phyloP scores from a whole-genome alignment of 441 rosid genomes.

The Syzygium syzygioides region DNA sequence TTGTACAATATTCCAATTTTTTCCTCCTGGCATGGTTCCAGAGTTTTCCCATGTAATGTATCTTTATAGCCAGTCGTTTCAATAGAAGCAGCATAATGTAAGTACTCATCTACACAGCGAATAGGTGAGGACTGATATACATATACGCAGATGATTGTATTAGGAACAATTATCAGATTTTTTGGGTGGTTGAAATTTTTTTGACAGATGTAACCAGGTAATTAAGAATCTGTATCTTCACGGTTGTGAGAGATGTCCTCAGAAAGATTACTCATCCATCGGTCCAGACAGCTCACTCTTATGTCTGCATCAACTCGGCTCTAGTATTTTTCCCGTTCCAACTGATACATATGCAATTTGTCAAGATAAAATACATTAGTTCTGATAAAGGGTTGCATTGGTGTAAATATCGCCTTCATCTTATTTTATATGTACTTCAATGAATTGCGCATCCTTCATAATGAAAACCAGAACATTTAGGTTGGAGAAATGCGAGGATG shows the following conservation, averaged over 20 bases:
- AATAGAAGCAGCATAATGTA: background rate
- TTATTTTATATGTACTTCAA: background rate
- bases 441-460: background rate
- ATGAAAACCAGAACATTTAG: background rate
- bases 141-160: background rate
- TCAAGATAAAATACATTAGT: background rate
- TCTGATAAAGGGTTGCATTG: background rate
- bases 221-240: background rate
- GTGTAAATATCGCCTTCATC: background rate
- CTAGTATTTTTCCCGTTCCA: background rate
- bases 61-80: background rate
- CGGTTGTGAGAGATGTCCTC: background rate
- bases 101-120: background rate
- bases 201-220: background rate
- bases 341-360: background rate
- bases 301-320: background rate
- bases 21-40: background rate
- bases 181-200: background rate
- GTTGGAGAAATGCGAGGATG: background rate
- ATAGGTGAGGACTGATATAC: background rate
- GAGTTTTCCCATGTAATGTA: background rate
- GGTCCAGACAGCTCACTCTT: background rate
- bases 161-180: background rate
- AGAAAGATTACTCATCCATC: background rate
- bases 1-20: background rate